Conservation (phyloP, 106 monocot species). For the Triglochin maritima region DNA sequence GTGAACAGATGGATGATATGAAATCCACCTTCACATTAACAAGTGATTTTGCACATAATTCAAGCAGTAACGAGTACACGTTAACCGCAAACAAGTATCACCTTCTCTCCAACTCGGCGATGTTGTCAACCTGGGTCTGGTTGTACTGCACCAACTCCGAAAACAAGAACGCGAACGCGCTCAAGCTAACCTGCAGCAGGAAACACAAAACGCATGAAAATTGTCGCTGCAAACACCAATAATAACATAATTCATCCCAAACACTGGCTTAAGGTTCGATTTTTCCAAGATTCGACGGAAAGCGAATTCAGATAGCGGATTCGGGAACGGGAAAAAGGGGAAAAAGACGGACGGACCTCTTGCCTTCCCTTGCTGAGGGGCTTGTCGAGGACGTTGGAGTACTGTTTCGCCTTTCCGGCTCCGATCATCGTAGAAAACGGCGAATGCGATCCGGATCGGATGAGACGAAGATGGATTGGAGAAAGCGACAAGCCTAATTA, state of each 20-base stretch:
- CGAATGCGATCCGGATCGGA: too few species aligned
- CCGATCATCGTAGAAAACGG: slow-evolving; percentile 41
- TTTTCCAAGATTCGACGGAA: not conserved
- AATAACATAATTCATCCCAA: not conserved
- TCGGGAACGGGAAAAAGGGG: not conserved
- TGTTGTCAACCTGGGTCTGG: slow-evolving; percentile 94
- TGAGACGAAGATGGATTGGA: too few species aligned
- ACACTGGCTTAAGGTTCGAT: not conserved
- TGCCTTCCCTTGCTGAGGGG: slow-evolving; percentile 85
- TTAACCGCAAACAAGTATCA: slow-evolving; percentile 6
- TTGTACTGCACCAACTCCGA: slow-evolving; percentile 96
- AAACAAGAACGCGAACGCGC: slow-evolving; percentile 93
- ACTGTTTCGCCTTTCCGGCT: slow-evolving; percentile 68
- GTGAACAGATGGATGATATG: too few species aligned
- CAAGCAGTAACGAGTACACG: too few species aligned
- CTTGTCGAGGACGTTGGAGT: slow-evolving; percentile 84
- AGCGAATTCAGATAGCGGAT: not conserved
- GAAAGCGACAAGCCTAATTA: too few species aligned
- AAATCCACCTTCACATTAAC: too few species aligned
- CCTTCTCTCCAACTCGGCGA: slow-evolving; percentile 84
- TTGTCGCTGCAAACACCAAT: not conserved
- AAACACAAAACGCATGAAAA: not conserved
- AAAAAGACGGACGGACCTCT: slow-evolving; percentile 33
- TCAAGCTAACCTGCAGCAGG: slow-evolving; percentile 75
- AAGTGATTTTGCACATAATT: too few species aligned